phyloP scores from a whole-genome alignment of 495 filamentous ascomycete species.

The Hypoxylon perforatum region DNA sequence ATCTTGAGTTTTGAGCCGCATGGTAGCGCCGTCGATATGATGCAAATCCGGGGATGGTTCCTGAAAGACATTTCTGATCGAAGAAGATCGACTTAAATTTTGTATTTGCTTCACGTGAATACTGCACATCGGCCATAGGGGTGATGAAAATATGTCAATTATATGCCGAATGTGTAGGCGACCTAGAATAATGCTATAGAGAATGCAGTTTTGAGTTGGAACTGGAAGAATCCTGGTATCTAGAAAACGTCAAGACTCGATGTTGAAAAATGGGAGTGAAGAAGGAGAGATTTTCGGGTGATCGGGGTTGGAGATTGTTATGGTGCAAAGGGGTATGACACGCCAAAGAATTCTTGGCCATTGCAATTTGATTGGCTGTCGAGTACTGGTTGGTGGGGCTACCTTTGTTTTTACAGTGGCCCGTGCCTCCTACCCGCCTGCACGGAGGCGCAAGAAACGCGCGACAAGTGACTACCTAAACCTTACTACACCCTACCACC shows the following conservation, averaged over 20 bases:
- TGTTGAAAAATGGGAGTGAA: constrained; percentile 44
- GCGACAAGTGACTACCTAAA: constrained; percentile 40
- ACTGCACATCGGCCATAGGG: constrained; percentile 1
- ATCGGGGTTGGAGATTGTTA: constrained; percentile 43
- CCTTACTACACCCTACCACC: constrained; percentile 27
- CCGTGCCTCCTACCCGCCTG: constrained; percentile 32
- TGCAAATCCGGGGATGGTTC: constrained; percentile 44
- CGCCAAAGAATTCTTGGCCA: constrained; percentile 30
- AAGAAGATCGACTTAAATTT: constrained; percentile 36
- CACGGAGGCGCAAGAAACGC: constrained; percentile 33
- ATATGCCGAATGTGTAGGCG: constrained; percentile 22
- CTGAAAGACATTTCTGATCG: constrained; percentile 39
- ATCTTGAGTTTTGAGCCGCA: constrained; percentile 51
- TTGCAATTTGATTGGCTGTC: constrained; percentile 37
- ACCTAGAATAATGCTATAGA: constrained; percentile 12
- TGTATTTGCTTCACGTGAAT: constrained; percentile 20
- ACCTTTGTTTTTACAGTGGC: constrained; percentile 37
- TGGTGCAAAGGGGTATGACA: constrained; percentile 40
- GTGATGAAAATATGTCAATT: constrained; percentile 37
- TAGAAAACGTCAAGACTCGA: constrained; percentile 28
- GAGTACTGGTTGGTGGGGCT: constrained; percentile 1
- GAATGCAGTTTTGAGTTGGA: background rate
- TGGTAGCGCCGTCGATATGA: constrained; percentile 50
- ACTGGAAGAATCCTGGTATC: constrained; percentile 7
- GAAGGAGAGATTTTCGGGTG: constrained; percentile 35